Base-by-base conservation (phyloP, 2,329 filamentous ascomycete genomes). In the Furcasterigmium sp. region DNA sequence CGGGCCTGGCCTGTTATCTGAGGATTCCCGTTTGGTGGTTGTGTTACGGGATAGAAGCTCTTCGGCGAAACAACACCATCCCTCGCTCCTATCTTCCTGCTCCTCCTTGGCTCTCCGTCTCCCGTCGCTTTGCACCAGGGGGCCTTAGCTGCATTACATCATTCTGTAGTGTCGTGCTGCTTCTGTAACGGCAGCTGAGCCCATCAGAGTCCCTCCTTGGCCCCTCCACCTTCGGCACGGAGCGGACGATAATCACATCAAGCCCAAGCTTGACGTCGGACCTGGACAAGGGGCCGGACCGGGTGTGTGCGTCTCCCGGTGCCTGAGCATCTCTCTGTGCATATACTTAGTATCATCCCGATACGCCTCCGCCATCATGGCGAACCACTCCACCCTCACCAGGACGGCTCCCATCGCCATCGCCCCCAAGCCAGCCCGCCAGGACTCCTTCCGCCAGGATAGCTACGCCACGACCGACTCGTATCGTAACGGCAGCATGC, bases 401-500 rank as follows among this genome's bases (percentile, higher is more conserved):
- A 70, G 80, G 62, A 81, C 79, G 65, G 77, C 76, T 58, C 80
- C 80, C 54, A 83, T 84, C 60, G 74, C 79, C 60, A 84, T 84
- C 60, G 79, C 80, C 50, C 76, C 79, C 52, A 80, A 81, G 60
- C 76, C 75, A 48, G 68, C n/a, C 8, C 57, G 57, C 29, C 60
- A 61, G 63, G 52, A 64, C 58, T 50, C 67, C 58, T 50, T 68
- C 56, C 70, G 68, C 49, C 73, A 73, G 52, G 67, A 69, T 54
- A 72, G 68, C 58, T 56, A 59, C 42, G 65, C 68, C 56, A 67
- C 67, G 53, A 64, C 72, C 52, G 72, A 79, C 51, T 64, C 70
- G 44, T 71, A 42, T 37, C 48, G 67, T 48, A 67, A 72, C 42
- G 66, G 68, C 52, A 75, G 72, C 56, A 67, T 73, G 57, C 72